Evolutionary conservation across 2,329 filamentous ascomycete genomes (phyloP).

Genomic region (Exserohilum turcica): DNA sequence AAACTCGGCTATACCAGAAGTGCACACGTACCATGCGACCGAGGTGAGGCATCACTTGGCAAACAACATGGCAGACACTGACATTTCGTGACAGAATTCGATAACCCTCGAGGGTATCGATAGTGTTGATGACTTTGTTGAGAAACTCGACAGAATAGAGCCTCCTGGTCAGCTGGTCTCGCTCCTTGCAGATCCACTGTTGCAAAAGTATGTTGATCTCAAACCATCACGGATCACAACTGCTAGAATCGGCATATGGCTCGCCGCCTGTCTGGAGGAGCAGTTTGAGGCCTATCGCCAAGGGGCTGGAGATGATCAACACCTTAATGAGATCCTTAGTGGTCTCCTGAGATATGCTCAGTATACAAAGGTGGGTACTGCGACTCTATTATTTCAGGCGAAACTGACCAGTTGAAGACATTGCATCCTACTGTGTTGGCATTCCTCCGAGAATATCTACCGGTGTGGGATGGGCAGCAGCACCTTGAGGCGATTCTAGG

Average conservation of each 20-base stretch:
- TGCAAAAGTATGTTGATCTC: slow-evolving; percentile 76
- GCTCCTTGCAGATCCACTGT: slow-evolving; percentile 73
- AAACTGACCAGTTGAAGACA: slow-evolving; percentile 29
- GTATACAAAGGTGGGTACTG: slow-evolving; percentile 40
- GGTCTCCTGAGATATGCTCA: slow-evolving; percentile 42
- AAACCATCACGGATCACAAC: slow-evolving; percentile 35
- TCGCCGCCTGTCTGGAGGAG: slow-evolving; percentile 46
- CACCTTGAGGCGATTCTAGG: slow-evolving; percentile 56
- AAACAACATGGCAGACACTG: slow-evolving; percentile 6
- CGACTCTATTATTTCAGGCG: no score
- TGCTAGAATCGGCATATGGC: slow-evolving; percentile 46
- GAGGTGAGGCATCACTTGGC: slow-evolving; percentile 53
- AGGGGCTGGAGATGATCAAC: slow-evolving; percentile 20
- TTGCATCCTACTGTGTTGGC: slow-evolving; percentile 36
- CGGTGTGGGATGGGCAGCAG: slow-evolving; percentile 44
- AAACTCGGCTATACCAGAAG: slow-evolving; percentile 62
- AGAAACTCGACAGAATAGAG: slow-evolving; percentile 76
- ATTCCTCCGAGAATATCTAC: slow-evolving; percentile 46
- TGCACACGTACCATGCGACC: slow-evolving; percentile 75
- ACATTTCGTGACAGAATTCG: slow-evolving; percentile 44
- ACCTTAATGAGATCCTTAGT: slow-evolving; percentile 40
- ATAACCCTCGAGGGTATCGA: slow-evolving; percentile 75
- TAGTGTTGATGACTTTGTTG: slow-evolving; percentile 70
- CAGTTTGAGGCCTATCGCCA: slow-evolving; percentile 32
- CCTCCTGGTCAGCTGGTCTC: slow-evolving; percentile 82